Evolutionary conservation across 2,329 filamentous ascomycete species (phyloP).

Genomic region (Microcyclospora tardicrescens): DNA sequence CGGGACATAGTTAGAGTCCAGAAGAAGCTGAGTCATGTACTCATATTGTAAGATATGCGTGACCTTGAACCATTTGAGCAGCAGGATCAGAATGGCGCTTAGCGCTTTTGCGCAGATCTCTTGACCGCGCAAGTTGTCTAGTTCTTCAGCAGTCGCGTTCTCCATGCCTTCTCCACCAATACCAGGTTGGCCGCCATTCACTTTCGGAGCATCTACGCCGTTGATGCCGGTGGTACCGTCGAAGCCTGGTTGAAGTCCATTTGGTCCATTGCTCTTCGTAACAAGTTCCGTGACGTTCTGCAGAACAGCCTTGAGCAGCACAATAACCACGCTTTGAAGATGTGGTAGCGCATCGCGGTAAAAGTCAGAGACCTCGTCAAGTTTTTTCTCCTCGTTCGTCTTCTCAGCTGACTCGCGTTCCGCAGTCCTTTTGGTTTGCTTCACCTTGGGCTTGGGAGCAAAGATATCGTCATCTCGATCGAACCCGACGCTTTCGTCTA

Average conservation of each 20-base stretch:
- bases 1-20: constrained; percentile 92
- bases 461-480: constrained; percentile 24
- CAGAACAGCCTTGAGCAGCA: constrained; percentile 77
- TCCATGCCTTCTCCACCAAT: constrained; percentile 13
- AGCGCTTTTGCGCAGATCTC: constrained; percentile 88
- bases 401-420: constrained; percentile 15
- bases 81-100: constrained; percentile 72
- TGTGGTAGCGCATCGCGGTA: constrained; percentile 71
- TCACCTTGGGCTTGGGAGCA: constrained; percentile 6
- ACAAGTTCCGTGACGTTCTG: constrained; percentile 79
- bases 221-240: constrained; percentile 14
- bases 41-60: constrained; percentile 94
- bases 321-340: constrained; percentile 84
- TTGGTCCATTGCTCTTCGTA: constrained; percentile 40
- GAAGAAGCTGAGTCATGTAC: constrained; percentile 80
- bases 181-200: constrained; percentile 23
- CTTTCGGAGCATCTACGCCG: constrained; percentile 23
- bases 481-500: constrained; percentile 25
- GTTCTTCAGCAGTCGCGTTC: constrained; percentile 46
- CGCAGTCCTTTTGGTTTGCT: neutral
- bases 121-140: constrained; percentile 66
- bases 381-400: constrained; percentile 16
- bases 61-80: constrained; percentile 92
- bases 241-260: constrained; percentile 36
- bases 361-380: constrained; percentile 57